Evolutionary conservation across 2,329 filamentous ascomycete genomes (phyloP), one percentile per base, ranked within the genome.

Genomic region (Pseudogymnoascus sp.): DNA sequence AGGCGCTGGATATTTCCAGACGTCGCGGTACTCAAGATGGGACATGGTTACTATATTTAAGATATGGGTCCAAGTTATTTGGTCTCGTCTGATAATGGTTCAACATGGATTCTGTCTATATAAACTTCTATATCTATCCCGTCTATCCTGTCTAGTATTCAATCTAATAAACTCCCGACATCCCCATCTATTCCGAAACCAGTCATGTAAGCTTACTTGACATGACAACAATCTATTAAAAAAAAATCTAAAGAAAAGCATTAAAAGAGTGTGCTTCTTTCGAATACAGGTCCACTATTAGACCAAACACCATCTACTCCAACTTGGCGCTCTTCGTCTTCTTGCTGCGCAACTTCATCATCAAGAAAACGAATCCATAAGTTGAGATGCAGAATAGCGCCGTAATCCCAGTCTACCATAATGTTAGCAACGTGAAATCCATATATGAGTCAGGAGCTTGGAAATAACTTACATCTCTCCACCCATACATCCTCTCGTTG

Each of bases 401-500:
- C 3, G 74, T 76, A 37, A 77, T 77, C 3, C 71, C 86, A 37
- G 61, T 64, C 47, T 4, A 86, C 82, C 1, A 83, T 77, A 1
- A 82, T 83, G 7, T 83, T 82, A 5, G 83, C 82, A 11, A 80
- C 80, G 64, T 85, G 84, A 2, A 83, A 81, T 68, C 86, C 86
- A 75, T 77, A 75, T n/a, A 16, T 54, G 8, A 7, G 47, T 18
- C n/a, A 31, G 45, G 23, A 29, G 4, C 12, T 5, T 3, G 7
- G 2, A 54, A 29, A 54, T 31, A 8, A 18, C 47, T 54, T 54
- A 54, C 83, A 72, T 90, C 80, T 60, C 87, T 79, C 87, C 87
- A 90, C 0, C 85, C 86, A 68, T 85, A 85, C 65, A 79, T 83
- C 67, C 88, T 84, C 3, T 84, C 78, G 0, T 77, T 77, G 6